Evolutionary conservation across 2,329 filamentous ascomycete genomes (phyloP).

Genomic region (Phaeosphaeriaceae sp.): DNA sequence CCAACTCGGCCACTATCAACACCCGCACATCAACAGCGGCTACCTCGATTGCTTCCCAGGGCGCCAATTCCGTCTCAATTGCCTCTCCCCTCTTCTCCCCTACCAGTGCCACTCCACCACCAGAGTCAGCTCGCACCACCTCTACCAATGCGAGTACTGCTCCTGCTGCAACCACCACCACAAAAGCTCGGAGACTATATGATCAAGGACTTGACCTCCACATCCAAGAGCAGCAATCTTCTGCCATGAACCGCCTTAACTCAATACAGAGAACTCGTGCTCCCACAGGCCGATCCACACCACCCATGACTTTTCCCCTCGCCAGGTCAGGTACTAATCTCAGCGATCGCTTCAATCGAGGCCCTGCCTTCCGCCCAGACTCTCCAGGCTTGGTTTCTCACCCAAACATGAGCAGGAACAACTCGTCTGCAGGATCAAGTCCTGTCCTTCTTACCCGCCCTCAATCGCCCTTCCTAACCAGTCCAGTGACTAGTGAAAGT

Average conservation of each 20-base stretch:
- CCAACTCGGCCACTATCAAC: constrained; percentile 72
- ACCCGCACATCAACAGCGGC: constrained; percentile 81
- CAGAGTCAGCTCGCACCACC: constrained; percentile 66
- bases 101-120: constrained; percentile 34
- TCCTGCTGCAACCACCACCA: no score
- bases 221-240: constrained; percentile 78
- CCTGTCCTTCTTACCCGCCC: constrained; percentile 47
- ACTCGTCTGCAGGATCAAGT: constrained; percentile 48
- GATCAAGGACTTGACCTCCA: constrained; percentile 82
- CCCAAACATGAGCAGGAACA: constrained; percentile 39
- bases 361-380: constrained; percentile 51
- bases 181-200: constrained; percentile 77
- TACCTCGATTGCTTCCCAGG: constrained; percentile 84
- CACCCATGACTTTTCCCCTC: constrained; percentile 50
- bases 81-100: constrained; percentile 38
- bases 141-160: no score
- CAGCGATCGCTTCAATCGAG: constrained; percentile 52
- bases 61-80: constrained; percentile 44
- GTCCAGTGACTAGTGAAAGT: constrained; percentile 73
- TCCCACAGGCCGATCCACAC: constrained; percentile 59
- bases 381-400: constrained; percentile 56
- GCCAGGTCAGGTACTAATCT: constrained; percentile 56
- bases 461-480: constrained; percentile 63
- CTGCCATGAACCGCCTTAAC: constrained; percentile 79
- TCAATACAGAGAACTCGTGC: constrained; percentile 69